These are phyloP conservation scores for Calocybe cyanea DNA, from an alignment of 768 basidiomycete genomes.

Conservation along the genomic window DNA sequence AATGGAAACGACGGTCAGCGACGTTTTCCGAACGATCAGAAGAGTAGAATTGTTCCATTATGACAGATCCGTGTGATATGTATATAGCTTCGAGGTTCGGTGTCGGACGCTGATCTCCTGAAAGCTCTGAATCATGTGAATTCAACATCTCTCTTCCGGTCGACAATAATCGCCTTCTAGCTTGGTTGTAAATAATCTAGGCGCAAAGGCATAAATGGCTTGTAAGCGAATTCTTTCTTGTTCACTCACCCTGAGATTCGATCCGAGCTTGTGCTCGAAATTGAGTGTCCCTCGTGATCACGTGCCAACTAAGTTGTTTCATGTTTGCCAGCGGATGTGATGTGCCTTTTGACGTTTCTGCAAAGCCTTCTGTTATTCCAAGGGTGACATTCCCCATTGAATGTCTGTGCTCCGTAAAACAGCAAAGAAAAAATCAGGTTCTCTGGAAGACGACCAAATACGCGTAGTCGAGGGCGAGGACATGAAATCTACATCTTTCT, in stretches of 20 bases:
- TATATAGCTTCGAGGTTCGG: background rate
- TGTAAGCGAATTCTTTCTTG: too few relatives aligned
- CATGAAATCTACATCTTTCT: conserved; percentile 35
- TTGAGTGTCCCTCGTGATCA: too few relatives aligned
- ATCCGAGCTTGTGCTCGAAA: too few relatives aligned
- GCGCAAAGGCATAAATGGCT: too few relatives aligned
- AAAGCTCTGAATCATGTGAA: background rate
- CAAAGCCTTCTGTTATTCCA: background rate
- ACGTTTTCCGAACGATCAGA: background rate
- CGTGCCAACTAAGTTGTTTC: background rate
- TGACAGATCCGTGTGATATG: background rate
- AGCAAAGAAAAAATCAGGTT: conserved; percentile 12
- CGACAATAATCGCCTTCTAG: too few relatives aligned
- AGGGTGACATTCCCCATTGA: conserved; percentile 15
- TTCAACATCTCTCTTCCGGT: background rate
- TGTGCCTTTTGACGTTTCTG: background rate
- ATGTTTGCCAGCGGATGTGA: background rate
- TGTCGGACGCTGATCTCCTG: conserved; percentile 6
- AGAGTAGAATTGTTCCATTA: too few relatives aligned
- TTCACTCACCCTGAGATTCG: too few relatives aligned
- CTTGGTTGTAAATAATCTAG: too few relatives aligned
- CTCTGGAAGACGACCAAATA: conserved; percentile 13
- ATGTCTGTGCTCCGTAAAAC: conserved; percentile 25
- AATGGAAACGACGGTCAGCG: background rate
- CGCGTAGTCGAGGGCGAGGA: conserved; percentile 23